Conservation (phyloP, 768 basidiomycete genomes). For the Boletus sp. region DNA sequence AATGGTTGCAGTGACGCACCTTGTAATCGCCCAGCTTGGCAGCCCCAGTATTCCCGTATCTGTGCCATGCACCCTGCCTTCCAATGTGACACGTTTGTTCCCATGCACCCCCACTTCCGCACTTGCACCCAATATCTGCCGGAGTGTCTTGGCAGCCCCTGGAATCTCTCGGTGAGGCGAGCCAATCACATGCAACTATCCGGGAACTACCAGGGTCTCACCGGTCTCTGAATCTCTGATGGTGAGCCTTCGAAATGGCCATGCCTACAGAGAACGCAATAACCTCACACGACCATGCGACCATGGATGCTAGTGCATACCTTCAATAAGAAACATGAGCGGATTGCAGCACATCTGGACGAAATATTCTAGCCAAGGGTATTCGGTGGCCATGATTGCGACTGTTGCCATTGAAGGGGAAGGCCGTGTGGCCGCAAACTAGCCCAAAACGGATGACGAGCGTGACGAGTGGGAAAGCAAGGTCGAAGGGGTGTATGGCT, state of each 20-base stretch:
- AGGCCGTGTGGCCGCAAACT: conserved; percentile 58
- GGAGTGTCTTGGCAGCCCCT: too few species aligned
- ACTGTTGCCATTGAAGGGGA: conserved; percentile 92
- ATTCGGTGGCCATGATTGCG: conserved; percentile 89
- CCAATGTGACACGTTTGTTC: too few species aligned
- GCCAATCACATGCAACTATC: not conserved
- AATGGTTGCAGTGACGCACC: too few species aligned
- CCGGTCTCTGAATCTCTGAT: conserved; percentile 89
- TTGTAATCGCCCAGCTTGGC: too few species aligned
- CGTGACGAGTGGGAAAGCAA: not conserved
- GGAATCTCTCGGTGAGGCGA: not conserved
- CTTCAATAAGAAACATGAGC: conserved; percentile 93
- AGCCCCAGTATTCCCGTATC: too few species aligned
- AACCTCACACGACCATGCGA: too few species aligned
- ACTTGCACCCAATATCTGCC: too few species aligned
- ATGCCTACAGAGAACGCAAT: conserved; percentile 51
- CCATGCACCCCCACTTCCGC: too few species aligned
- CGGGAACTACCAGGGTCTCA: conserved; percentile 22
- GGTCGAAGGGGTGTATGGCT: conserved; percentile 42
- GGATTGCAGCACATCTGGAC: conserved; percentile 88
- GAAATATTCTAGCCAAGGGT: conserved; percentile 80
- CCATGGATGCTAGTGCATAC: too few species aligned
- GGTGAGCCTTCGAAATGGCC: conserved; percentile 85
- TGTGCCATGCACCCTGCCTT: too few species aligned
- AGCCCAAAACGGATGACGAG: not conserved